Evolutionary conservation across 345 rosid species (phyloP).

Genomic region (Salix arbutifolia): DNA sequence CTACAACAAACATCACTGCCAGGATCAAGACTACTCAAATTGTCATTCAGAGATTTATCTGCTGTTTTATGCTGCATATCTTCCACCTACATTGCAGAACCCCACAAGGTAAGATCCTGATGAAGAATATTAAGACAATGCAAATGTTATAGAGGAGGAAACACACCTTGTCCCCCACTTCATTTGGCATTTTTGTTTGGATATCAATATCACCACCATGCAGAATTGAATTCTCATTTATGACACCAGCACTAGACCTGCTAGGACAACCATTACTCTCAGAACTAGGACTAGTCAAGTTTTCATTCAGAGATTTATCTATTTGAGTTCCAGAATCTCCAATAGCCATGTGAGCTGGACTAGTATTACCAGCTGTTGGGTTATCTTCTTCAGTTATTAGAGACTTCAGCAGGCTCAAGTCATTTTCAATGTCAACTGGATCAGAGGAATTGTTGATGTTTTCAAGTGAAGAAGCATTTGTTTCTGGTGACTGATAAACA

Average conservation of each 20-base stretch:
- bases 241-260: constrained; percentile 23
- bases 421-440: constrained; percentile 35
- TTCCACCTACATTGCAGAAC: constrained; percentile 28
- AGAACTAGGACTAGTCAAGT: constrained; percentile 21
- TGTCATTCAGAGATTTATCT: constrained; percentile 20
- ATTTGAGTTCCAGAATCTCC: constrained; percentile 26
- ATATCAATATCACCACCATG: constrained; percentile 24
- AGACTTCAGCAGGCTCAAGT: constrained; percentile 21
- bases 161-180: constrained; percentile 34
- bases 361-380: constrained; percentile 19
- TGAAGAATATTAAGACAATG: constrained; percentile 18
- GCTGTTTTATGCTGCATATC: constrained; percentile 10
- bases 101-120: constrained; percentile 18
- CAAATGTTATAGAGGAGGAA: constrained; percentile 10
- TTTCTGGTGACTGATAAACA: constrained; percentile 28
- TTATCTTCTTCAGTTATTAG: constrained; percentile 30
- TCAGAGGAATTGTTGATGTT: constrained; percentile 21
- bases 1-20: constrained; percentile 22
- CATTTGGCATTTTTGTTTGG: constrained; percentile 24
- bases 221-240: constrained; percentile 24
- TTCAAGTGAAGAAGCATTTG: constrained; percentile 21
- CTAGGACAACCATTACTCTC: constrained; percentile 21
- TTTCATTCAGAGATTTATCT: constrained; percentile 24
- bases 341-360: constrained; percentile 20
- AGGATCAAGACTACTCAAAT: constrained; percentile 22